Evolutionary conservation across 2,329 filamentous ascomycete species (phyloP), one percentile per base, ranked within the genome.

Genomic region (Emmonsiellopsis sp.): DNA sequence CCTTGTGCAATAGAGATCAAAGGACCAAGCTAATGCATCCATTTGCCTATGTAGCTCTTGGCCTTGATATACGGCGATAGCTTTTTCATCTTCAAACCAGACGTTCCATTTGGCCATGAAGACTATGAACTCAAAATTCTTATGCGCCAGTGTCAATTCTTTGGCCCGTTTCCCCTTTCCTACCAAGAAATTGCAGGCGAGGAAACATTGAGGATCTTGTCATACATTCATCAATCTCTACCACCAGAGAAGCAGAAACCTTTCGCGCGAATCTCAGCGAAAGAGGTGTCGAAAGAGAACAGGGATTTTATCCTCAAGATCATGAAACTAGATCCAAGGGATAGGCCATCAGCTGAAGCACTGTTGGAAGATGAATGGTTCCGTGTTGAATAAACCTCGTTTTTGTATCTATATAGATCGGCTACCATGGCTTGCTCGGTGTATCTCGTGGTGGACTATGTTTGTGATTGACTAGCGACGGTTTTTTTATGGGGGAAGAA

Each of bases 111-210:
- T 51, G 51, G 42, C n/a, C 51, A 56, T n/a, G 54, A 56, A 30
- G 51, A 54, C 8, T 56, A 54, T 31, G 42, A 46, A 38, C 47
- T 56, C 9, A 42, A 52, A 31, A 53, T 56, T 37, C 47, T 56
- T 15, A 46, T 38, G 5, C 34, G 47, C 20, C 44, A 56, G 9
- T 49, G 48, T 46, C 15, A 15, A 42, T 56, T 34, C 35, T 56
- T 56, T 52, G 54, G 52, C 10, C 54, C 52, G 42, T 59, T 59
- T 55, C 47, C 46, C 10, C 38, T 26, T 8, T 50, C 38, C 35
- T 43, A 51, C n/a, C 20, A 41, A 3, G 49, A 51, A 42, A 41
- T 51, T 32, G 49, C 49, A 20, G 49, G 40, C 37, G 26, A 11
- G 34, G 51, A 53, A 15, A 53, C 46, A 2, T 40, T 37, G 34